Conservation (phyloP, 768 basidiomycete species). For the Mycena epipterygia region DNA sequence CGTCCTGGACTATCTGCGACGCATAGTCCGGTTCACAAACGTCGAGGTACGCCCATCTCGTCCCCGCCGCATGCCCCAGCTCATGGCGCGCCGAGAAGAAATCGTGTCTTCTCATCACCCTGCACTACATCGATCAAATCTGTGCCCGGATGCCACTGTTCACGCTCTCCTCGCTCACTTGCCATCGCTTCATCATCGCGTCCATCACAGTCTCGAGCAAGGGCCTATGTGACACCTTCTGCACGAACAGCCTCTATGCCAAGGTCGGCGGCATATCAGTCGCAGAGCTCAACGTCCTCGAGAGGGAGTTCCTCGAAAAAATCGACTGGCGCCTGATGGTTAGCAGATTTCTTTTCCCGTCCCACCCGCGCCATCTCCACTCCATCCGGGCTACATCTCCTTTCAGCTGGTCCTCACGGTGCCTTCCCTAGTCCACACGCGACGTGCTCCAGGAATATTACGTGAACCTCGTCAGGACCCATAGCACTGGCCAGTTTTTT, state of each 20-base stretch:
- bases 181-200: slow-evolving; percentile 97
- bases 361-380: slow-evolving; percentile 33
- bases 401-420: slow-evolving; percentile 32
- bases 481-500: slow-evolving; percentile 72
- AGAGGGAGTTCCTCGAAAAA: slow-evolving; percentile 91
- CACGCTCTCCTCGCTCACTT: slow-evolving; percentile 95
- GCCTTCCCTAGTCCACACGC: slow-evolving; percentile 80
- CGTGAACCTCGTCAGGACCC: slow-evolving; percentile 90
- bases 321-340: slow-evolving; percentile 98
- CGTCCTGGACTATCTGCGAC: slow-evolving; percentile 92
- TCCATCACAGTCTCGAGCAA: slow-evolving; percentile 94
- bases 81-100: slow-evolving; percentile 59
- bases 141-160: slow-evolving; percentile 89
- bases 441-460: slow-evolving; percentile 95
- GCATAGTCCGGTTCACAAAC: slow-evolving; percentile 95
- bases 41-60: slow-evolving; percentile 78
- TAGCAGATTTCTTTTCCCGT: slow-evolving; percentile 56
- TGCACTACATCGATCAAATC: slow-evolving; percentile 95
- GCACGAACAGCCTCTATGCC: slow-evolving; percentile 94
- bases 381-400: slow-evolving; percentile 25
- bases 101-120: slow-evolving; percentile 83
- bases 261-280: slow-evolving; percentile 96
- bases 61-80: slow-evolving; percentile 13
- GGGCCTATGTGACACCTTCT: slow-evolving; percentile 95
- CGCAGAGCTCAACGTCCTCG: slow-evolving; percentile 92